A percentile compares a stretch with the other conserved stretches of the same genome.
Evolutionary conservation across 78 protist species (phyloP).

Genomic region (Dictyostelium intermedium): DNA sequence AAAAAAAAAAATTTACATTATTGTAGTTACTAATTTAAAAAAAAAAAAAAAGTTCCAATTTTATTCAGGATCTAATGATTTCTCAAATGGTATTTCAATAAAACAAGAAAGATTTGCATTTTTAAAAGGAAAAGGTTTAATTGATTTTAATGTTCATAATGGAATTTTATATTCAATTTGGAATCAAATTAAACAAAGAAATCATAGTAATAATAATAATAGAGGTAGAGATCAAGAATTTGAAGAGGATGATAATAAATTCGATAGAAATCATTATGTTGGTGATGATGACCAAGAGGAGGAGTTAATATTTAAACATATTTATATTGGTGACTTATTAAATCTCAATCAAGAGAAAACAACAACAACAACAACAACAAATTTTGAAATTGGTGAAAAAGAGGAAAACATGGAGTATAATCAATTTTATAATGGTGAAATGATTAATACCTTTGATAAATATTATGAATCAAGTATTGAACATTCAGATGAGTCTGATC

Average conservation of each 20-base stretch:
- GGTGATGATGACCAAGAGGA: neutral
- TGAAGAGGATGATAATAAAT: neutral
- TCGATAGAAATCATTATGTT: neutral
- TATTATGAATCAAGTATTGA: neutral
- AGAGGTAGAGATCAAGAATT: neutral
- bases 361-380: neutral
- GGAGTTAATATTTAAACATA: neutral
- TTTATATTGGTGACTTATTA: neutral
- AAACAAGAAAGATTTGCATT: constrained; percentile 34
- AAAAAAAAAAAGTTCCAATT: constrained; percentile 71
- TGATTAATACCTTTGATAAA: neutral
- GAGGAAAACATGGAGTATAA: constrained; percentile 44
- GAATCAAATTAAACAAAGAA: neutral
- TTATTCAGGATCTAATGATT: neutral
- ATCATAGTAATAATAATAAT: neutral
- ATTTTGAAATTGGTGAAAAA: neutral
- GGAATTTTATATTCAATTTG: constrained; percentile 35
- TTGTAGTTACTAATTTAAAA: too few species aligned
- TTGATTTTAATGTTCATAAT: constrained; percentile 34
- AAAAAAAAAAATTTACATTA: too few species aligned
- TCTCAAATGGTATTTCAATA: neutral
- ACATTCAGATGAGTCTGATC: constrained; percentile 2
- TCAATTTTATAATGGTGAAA: neutral
- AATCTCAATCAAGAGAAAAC: neutral
- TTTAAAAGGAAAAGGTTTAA: constrained; percentile 13